Evolutionary conservation across 179 eudicot species (phyloP).

Genomic region (Beta corolliflora): DNA sequence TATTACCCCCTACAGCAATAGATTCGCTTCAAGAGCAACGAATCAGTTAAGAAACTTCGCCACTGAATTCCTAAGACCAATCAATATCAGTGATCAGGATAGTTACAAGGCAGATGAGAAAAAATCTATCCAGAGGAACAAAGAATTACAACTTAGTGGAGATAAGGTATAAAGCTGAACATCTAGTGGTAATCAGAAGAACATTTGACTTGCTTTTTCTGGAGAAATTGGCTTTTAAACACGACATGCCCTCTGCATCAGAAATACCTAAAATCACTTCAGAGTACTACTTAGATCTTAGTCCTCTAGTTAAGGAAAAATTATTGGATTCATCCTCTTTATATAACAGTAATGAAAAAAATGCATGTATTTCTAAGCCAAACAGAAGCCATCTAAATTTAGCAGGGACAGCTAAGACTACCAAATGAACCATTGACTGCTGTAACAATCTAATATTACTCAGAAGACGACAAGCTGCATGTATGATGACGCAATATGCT

Average conservation of each 20-base stretch:
- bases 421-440: background rate
- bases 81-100: background rate
- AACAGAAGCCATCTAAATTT: background rate
- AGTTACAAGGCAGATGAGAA: background rate
- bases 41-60: background rate
- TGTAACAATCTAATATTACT: background rate
- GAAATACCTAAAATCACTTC: background rate
- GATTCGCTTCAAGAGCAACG: background rate
- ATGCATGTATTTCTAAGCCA: background rate
- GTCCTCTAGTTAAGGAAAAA: background rate
- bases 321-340: background rate
- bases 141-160: conserved; percentile 1
- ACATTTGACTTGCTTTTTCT: background rate
- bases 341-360: background rate
- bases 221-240: conserved; percentile 3
- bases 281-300: background rate
- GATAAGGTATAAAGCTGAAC: conserved; percentile 12
- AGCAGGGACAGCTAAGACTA: background rate
- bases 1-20: background rate
- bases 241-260: background rate
- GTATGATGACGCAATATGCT: background rate
- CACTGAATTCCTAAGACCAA: background rate
- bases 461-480: background rate
- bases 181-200: background rate
- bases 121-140: background rate